Evolutionary conservation across 169 alveolate species (phyloP).

Genomic region (Nephromyces sp.): DNA sequence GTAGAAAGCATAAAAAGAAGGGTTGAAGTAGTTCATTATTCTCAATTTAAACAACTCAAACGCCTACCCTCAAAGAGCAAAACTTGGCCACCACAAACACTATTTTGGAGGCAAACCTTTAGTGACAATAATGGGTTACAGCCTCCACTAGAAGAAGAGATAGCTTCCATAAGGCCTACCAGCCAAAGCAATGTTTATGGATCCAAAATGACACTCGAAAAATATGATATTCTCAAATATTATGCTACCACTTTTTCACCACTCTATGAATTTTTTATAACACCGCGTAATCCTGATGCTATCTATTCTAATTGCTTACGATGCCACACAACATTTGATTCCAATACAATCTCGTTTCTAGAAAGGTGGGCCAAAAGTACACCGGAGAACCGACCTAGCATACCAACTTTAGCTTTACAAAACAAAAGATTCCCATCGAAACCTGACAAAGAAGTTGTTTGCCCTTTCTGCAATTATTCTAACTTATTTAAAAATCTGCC

Average conservation of each 20-base stretch:
- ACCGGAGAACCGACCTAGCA: no score
- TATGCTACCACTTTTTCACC: not conserved
- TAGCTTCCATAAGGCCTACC: no score
- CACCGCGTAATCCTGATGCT: not conserved
- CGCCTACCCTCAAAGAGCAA: not conserved
- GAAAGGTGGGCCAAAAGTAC: not conserved
- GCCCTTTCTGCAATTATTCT: not conserved
- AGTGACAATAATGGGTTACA: not conserved
- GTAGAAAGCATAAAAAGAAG: conserved; percentile 14
- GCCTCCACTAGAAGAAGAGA: not conserved
- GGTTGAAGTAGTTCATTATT: not conserved
- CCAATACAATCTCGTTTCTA: not conserved
- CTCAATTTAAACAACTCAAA: not conserved
- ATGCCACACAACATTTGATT: not conserved
- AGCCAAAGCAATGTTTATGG: no score
- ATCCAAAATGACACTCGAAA: no score
- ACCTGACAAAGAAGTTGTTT: not conserved
- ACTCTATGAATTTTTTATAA: not conserved
- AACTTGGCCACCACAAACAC: not conserved
- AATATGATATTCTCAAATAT: no score
- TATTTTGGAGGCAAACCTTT: not conserved
- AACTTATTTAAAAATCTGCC: no score
- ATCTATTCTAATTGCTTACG: not conserved
- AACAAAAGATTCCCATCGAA: not conserved
- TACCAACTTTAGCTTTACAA: no score